A percentile compares a stretch with the other conserved stretches of the same genome.
Evolutionary conservation across 2,329 filamentous ascomycete species (phyloP).

Genomic region (Colletotrichum sp.): DNA sequence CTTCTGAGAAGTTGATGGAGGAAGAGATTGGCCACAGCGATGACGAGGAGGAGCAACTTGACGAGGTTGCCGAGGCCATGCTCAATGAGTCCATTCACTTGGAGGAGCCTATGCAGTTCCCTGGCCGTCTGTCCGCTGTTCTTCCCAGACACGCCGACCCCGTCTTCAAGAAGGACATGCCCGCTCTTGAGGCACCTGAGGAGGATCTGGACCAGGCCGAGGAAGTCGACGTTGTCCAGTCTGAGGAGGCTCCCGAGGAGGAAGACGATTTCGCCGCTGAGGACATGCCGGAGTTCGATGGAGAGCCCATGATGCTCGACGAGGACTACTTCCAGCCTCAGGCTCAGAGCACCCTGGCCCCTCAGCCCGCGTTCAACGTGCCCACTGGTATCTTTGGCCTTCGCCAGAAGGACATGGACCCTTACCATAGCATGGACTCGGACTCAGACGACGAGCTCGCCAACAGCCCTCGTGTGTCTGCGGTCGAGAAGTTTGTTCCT

Average conservation of each 20-base stretch:
- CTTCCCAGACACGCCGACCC: constrained; percentile 48
- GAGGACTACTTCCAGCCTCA: constrained; percentile 31
- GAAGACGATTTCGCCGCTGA: constrained; percentile 7
- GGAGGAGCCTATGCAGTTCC: constrained; percentile 43
- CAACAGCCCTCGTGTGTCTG: constrained; percentile 27
- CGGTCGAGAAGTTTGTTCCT: constrained; percentile 30
- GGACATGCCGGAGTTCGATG: not conserved
- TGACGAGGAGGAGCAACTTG: constrained; percentile 25
- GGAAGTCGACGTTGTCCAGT: not conserved
- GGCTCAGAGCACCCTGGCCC: constrained; percentile 24
- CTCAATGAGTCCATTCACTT: constrained; percentile 33
- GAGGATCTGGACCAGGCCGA: not conserved
- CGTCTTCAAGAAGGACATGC: constrained; percentile 35
- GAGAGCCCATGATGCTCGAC: constrained; percentile 25
- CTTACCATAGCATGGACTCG: constrained; percentile 48
- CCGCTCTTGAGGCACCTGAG: constrained; percentile 25
- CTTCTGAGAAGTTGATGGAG: constrained; percentile 42
- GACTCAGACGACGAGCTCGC: constrained; percentile 62
- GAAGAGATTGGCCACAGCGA: constrained; percentile 28
- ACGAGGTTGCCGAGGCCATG: constrained; percentile 25
- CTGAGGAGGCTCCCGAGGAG: constrained; percentile 2
- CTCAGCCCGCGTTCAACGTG: constrained; percentile 31
- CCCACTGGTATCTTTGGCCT: constrained; percentile 44
- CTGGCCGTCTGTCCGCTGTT: constrained; percentile 50
- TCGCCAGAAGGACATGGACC: constrained; percentile 51